Evolutionary conservation across 148 eudicot genomes (phyloP), one percentile per base, ranked within the genome.

Genomic region (Chenopodium suecicum): DNA sequence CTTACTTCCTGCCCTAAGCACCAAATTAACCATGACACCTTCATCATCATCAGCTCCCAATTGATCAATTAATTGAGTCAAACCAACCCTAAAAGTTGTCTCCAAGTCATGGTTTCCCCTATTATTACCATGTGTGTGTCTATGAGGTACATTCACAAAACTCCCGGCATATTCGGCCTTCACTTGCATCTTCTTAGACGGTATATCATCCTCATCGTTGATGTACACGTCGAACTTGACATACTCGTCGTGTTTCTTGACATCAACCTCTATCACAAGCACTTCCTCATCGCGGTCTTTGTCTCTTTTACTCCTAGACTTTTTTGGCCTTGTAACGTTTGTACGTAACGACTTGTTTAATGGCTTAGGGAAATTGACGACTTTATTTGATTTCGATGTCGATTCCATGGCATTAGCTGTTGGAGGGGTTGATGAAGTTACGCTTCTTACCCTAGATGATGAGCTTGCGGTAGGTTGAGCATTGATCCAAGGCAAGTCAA

Each of bases 141-240:
- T 88, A 66, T 89, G 95, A 10, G 95, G 92, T 68, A 93, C 88
- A 27, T 88, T 89, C 85, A 91, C 92, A 62, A 89, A 95, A 46
- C 98, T 95, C 6, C 98, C 98, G 0, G 98, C 97, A 48, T 88
- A 95, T 88, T 93, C 97, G 0, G 85, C 86, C 80, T 84, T 88
- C 11, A 89, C 87, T 31, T 89, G 85, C 19, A 69, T 83, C 41
- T 82, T 86, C 44, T 76, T 66, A 5, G 81, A 73, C 46, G 84
- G 82, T 41, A 78, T 71, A 10, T 89, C 97, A 20, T 91, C 90
- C 68, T 92, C 96, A 37, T 90, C 98, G 52, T 95, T 95, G 7
- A 95, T 79, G 20, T 86, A 90, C 73, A 92, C 96, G 25, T 95
- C 93, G 27, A 93, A 95, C 75, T 92, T 93, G 8, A 86, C 92